Evolutionary conservation across 805 yeast genomes (phyloP), one percentile per base, ranked within the genome.

Genomic region (Ogataea pignaliae): DNA sequence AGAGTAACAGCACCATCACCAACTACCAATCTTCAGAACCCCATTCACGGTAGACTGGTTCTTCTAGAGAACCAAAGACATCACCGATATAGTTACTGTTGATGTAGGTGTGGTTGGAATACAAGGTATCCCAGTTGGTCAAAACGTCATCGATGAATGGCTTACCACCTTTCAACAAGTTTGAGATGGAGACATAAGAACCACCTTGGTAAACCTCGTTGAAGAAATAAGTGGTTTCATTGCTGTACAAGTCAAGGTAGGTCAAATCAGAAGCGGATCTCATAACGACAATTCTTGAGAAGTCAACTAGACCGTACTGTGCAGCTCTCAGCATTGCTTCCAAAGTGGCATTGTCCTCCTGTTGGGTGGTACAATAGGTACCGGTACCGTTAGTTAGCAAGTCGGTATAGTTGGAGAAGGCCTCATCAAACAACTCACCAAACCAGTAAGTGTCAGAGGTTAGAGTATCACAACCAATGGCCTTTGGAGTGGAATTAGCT

Each of bases 321-420:
- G 75, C 76, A 55, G 74, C 71, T 66, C 87, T 73, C 38, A 77
- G 53, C 44, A 81, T 61, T 9, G 79, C 77, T 59, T 80, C 85
- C 55, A 81, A 71, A 13, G 81, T 68, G 14, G 86, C 86, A 57
- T 79, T 76, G 57, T 81, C 87, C 61, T 81, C 87, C 61, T 80
- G 85, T 43, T 82, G 83, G 37, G 84, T 73, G 36, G 80, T 58
- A 60, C 84, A 78, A 67, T 79, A 81, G 12, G 62, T 64, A 26
- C 78, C 84, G 33, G 81, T 70, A 43, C 80, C 81, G 55, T 81
- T 81, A 51, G 85, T 74, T 58, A 79, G 60, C 49, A 78, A 51
- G 13, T 52, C 48, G 31, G 83, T 70, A 55, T 66, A 74, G 59
- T 69, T 68, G 21, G 70, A 59, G 56, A 78, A 76, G 53, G 78